Base-by-base conservation (phyloP, 345 rosid species). In the Raphanus raphanistrum region DNA sequence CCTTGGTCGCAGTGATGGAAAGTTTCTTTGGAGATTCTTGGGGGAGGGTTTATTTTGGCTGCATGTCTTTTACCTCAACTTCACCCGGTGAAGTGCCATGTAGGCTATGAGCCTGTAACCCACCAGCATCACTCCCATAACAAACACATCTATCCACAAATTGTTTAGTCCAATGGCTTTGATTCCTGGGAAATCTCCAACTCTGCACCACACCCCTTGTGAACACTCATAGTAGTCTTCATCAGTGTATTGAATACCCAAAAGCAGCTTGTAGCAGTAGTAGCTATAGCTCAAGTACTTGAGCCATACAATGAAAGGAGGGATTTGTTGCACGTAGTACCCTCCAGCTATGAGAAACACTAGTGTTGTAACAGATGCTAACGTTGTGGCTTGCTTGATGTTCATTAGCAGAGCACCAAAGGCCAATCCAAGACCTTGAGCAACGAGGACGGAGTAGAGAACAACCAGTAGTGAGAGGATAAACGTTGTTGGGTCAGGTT, bases 291-390 rank as follows among this genome's bases (percentile, higher is more conserved):
- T 95, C 68, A 95, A 70, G 82, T 95, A 95, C 84, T 95, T 95
- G 13, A 95, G 94, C 99, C 99, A 95, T 3, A 86, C 92, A 15
- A 95, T 95, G 84, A 95, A 95, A 0, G 94, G 76, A 5, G 99
- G 99, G 79, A 95, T 95, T 27, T 95, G 98, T 55, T 95, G 99
- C 59, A 92, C 85, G 70, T 92, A 95, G 78, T 92, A 95, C 32
- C 99, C 99, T 36, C 99, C 99, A 0, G 99, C 98, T 52, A 91
- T 91, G 68, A 95, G 90, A 87, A 95, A 95, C 11, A 95, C 98
- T 10, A 95, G 85, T 32, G 97, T 95, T 5, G 98, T 92, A 6
- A 95, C 98, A 0, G 99, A 95, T 70, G 98, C 99, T 65, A 95
- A 78, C 13, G 99, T 95, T 3, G 99, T 95, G 68, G 99, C 98